These are phyloP conservation scores for Andrographis paniculata DNA, from an alignment of 305 asterid species.

Conservation along the genomic window DNA sequence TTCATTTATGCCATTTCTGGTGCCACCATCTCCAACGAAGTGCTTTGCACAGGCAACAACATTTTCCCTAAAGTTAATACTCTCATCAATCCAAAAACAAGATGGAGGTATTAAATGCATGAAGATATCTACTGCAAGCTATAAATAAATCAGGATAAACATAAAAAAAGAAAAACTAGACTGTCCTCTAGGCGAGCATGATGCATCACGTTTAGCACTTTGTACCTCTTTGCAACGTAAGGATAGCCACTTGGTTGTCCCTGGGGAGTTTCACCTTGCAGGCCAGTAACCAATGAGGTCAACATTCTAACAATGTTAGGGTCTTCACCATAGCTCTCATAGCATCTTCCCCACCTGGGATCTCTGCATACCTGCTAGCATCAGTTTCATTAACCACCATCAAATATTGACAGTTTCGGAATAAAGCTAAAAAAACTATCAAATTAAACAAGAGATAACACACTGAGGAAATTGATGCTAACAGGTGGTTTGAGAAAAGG, in stretches of 20 bases:
- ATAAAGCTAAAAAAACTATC: too few species aligned
- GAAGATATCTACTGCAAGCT: conserved; percentile 1
- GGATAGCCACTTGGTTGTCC: conserved; percentile 77
- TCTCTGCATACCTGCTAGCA: conserved; percentile 67
- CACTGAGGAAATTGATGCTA: too few species aligned
- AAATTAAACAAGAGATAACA: too few species aligned
- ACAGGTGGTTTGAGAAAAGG: too few species aligned
- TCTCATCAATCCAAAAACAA: conserved; percentile 22
- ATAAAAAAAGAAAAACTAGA: conserved; percentile 1
- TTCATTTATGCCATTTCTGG: conserved; percentile 58
- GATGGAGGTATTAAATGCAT: conserved; percentile 14
- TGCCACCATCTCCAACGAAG: conserved; percentile 87
- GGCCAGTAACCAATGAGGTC: conserved; percentile 63
- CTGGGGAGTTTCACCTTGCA: conserved; percentile 83
- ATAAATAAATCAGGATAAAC: conserved; percentile 7
- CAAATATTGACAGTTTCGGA: too few species aligned
- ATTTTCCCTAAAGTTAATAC: conserved; percentile 43
- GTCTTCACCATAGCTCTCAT: conserved; percentile 85
- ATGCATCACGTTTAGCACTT: conserved; percentile 13
- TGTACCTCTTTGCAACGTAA: conserved; percentile 81
- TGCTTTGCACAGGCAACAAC: conserved; percentile 86
- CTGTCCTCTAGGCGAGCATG: not conserved
- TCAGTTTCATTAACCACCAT: conserved; percentile 15
- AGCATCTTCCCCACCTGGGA: conserved; percentile 97
- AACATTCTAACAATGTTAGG: conserved; percentile 62